A percentile compares a stretch with the other conserved stretches of the same genome.
These are phyloP conservation scores for Podospora didyma DNA, from an alignment of 495 filamentous ascomycete genomes.

Conservation along the genomic window DNA sequence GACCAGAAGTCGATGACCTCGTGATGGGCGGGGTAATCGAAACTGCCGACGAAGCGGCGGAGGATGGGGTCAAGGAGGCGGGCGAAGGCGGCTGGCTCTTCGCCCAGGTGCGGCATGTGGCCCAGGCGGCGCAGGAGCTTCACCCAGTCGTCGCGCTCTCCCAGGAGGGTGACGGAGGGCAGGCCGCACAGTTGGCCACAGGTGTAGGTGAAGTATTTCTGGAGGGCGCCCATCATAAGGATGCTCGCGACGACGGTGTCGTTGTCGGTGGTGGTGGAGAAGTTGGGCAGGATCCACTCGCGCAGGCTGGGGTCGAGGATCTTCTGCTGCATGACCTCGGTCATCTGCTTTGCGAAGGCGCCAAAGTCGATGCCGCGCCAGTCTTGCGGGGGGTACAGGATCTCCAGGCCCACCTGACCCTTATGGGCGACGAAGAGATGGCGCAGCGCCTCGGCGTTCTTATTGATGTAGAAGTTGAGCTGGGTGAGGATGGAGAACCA, in stretches of 20 bases:
- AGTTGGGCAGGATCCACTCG: conserved; percentile 30
- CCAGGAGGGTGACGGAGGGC: conserved; percentile 35
- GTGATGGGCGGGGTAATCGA: not conserved
- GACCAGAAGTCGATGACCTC: not conserved
- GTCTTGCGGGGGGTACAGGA: not conserved
- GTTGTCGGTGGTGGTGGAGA: conserved; percentile 28
- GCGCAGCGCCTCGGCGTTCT: conserved; percentile 42
- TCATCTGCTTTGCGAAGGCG: conserved; percentile 3
- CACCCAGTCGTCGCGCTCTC: conserved; percentile 28
- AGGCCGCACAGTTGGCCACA: conserved; percentile 31
- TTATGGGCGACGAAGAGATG: conserved; percentile 37
- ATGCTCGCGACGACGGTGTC: conserved; percentile 26
- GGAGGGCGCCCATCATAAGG: conserved; percentile 30
- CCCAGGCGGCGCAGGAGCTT: conserved; percentile 9
- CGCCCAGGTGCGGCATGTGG: not conserved
- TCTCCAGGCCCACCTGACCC: not conserved
- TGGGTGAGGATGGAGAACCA: conserved; percentile 55
- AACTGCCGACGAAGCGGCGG: not conserved
- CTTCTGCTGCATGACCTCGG: conserved; percentile 6
- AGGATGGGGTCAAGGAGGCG: not conserved
- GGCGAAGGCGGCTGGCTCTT: not conserved
- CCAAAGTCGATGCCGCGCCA: not conserved
- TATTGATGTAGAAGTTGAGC: conserved; percentile 47
- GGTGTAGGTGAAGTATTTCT: conserved; percentile 25
- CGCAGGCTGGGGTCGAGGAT: conserved; percentile 21